Evolutionary conservation across 2,329 filamentous ascomycete genomes (phyloP), one percentile per base, ranked within the genome.

Genomic region (Zasmidium citrigriseum): DNA sequence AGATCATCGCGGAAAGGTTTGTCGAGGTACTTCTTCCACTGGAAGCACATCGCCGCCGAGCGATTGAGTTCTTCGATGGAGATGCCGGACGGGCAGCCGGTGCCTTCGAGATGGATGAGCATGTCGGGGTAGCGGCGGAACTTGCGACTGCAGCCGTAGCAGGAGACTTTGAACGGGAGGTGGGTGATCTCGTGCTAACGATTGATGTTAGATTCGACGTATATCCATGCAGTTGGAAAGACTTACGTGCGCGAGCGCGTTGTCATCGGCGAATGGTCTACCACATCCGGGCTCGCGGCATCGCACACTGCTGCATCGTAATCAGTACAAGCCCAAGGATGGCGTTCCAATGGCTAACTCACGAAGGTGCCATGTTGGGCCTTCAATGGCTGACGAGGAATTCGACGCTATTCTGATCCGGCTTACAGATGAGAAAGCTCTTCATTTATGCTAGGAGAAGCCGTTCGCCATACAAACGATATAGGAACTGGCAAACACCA

Each of bases 91-190:
- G 27, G 22, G 45, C 58, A 63, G 1, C 11, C 57, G 12, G 46
- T 53, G 44, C 46, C 25, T 50, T 63, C 58, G 27, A 61, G 49
- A 24, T 63, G 61, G 54, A 57, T 52, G 50, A 63, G 49, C 61
- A 59, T 63, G 56, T 55, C 58, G 24, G 47, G 24, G 20, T 59
- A 63, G 27, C 55, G 57, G 29, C 41, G 56, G 48, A 63, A 63
- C 4, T 46, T 47, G 18, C 56, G 59, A 14, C 3, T 20, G 24
- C 46, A 55, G 22, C n/a, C 53, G 20, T 22, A 23, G 45, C 53
- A 55, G 7, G 18, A 14, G 14, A 55, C 21, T 3, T 20, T 52
- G 2, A 5, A 2, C 11, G 50, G 50, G 18, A 52, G 34, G 23
- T 52, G 50, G 12, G 20, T 52, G 29, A 52, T 21, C 20, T 52